These are phyloP conservation scores for Fusarium palustre DNA, from an alignment of 2,329 filamentous ascomycete species.

Conservation along the genomic window DNA sequence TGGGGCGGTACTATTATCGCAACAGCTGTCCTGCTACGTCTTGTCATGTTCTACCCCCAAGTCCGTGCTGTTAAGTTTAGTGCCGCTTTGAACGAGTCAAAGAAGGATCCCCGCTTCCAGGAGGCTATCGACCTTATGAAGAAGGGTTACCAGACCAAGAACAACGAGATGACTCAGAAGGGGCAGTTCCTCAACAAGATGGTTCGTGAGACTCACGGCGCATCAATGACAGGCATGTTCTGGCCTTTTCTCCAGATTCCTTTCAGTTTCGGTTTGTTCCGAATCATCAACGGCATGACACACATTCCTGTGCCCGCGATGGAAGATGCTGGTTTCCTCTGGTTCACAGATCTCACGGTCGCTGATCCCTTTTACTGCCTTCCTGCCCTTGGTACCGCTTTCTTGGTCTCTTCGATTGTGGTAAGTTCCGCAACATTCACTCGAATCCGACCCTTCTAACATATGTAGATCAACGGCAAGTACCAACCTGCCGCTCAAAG, in stretches of 20 bases:
- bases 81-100: constrained; percentile 71
- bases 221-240: constrained; percentile 50
- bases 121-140: constrained; percentile 64
- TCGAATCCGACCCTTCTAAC: constrained; percentile 28
- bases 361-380: constrained; percentile 83
- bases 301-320: constrained; percentile 83
- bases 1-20: constrained; percentile 84
- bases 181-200: constrained; percentile 52
- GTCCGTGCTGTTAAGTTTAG: constrained; percentile 51
- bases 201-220: constrained; percentile 53
- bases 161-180: constrained; percentile 55
- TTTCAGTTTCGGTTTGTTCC: constrained; percentile 84
- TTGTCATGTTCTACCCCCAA: constrained; percentile 72
- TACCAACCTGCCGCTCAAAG: constrained; percentile 50
- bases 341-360: constrained; percentile 82
- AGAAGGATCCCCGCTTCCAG: constrained; percentile 64
- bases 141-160: constrained; percentile 55
- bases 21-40: constrained; percentile 73
- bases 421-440: constrained; percentile 49
- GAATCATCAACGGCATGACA: constrained; percentile 79
- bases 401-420: constrained; percentile 69
- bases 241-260: constrained; percentile 65
- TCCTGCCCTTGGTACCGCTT: constrained; percentile 69
- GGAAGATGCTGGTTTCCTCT: constrained; percentile 75
- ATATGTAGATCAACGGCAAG: constrained; percentile 52